A percentile compares a stretch with the other conserved stretches of the same genome.
Conservation (phyloP, 23 red algal species). For the Agarophyton chilense region DNA sequence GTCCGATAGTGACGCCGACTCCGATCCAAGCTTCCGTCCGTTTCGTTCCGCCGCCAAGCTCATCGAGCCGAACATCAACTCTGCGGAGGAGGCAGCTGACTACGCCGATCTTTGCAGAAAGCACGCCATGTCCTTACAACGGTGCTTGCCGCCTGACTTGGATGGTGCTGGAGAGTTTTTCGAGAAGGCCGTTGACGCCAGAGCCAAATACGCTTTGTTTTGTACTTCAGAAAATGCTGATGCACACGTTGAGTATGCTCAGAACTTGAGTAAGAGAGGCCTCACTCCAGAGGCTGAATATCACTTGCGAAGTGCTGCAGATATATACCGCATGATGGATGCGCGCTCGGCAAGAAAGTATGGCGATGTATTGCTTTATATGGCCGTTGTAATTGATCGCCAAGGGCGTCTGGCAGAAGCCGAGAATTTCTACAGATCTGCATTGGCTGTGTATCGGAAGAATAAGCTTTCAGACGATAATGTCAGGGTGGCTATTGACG, state of each 20-base stretch:
- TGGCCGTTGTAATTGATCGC: slow-evolving; percentile 80
- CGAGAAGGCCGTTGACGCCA: slow-evolving; percentile 67
- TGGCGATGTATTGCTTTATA: slow-evolving; percentile 78
- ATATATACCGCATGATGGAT: slow-evolving; percentile 70
- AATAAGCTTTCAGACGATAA: slow-evolving; percentile 75
- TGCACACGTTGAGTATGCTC: slow-evolving; percentile 73
- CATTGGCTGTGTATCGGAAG: slow-evolving; percentile 66
- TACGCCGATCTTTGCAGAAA: slow-evolving; percentile 66
- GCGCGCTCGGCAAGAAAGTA: slow-evolving; percentile 61
- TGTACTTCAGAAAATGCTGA: slow-evolving; percentile 69
- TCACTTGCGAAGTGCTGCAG: slow-evolving; percentile 69
- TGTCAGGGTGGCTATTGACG: slow-evolving; percentile 72
- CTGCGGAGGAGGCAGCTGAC: slow-evolving; percentile 33
- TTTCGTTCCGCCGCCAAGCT: slow-evolving; percentile 38
- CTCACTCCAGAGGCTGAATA: slow-evolving; percentile 73
- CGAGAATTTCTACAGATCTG: slow-evolving; percentile 75
- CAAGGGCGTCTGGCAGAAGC: slow-evolving; percentile 75
- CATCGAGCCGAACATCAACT: slow-evolving; percentile 16
- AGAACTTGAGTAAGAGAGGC: slow-evolving; percentile 73
- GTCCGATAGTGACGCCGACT: neutral
- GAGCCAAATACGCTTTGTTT: slow-evolving; percentile 55
- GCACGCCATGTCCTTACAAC: slow-evolving; percentile 49
- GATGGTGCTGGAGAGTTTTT: slow-evolving; percentile 71
- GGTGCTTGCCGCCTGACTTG: slow-evolving; percentile 54
- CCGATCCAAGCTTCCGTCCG: neutral